Evolutionary conservation across 176 grass and related monocot species (phyloP), one percentile per base, ranked within the genome.

Genomic region (Aegilops longissima): DNA sequence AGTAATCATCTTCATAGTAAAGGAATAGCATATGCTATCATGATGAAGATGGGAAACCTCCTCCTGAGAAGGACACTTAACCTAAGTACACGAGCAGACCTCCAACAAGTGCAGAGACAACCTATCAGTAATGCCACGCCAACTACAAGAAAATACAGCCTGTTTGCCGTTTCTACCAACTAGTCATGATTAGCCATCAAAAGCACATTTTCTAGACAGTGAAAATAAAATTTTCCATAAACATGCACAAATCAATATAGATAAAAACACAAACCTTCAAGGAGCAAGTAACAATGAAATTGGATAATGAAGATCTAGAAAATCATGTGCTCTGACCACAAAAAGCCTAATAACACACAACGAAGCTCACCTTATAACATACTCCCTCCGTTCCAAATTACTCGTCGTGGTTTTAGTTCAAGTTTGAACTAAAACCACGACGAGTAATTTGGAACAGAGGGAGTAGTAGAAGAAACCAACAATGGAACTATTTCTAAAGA

Each of bases 31-130:
- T 65, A 72, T 70, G 68, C 61, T 77, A 70, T 81, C 33, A 82
- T 71, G 61, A 78, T 72, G 33, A 65, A 9, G 62, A 85, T 77
- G 63, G 34, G 40, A 88, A 85, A 81, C 86, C 54, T 85, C 71
- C 71, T 59, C 56, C 6, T 77, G 78, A 88, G 77, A 80, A 85
- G 24, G 86, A 91, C 86, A 82, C 42, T 61, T 79, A 78, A 91
- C 77, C 86, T 88, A 88, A 72, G 63, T 82, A 87, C 77, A 82
- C 81, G n/a, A 87, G 80, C 70, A 81, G 59, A 84, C 81, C 70
- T 81, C 74, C 40, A 82, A 76, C 64, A 78, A 79, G 82, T 87
- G 27, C 62, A 85, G 67, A 70, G 71, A 65, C 77, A 88, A 70
- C 72, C 52, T 88, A 85, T 91, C 70, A 66, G 85, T 85, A 66